Base-by-base conservation (phyloP, 1,284 basidiomycete genomes). In the Puccinia hordei region DNA sequence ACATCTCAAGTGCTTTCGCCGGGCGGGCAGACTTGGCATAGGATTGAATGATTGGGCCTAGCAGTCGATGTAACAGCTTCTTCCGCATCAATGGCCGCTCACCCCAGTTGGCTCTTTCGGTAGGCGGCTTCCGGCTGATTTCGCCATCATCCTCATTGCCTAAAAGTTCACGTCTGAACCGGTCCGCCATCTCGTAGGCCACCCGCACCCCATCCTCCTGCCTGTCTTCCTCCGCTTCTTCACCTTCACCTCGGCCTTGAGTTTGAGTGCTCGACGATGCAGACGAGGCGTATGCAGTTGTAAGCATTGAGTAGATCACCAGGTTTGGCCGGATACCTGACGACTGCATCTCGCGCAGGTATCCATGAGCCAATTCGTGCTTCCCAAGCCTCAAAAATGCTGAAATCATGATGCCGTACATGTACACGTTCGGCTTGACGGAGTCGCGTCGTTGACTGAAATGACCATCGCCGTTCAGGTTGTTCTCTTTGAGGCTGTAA, bases 341-440 rank as follows among this genome's bases (percentile, higher is more conserved):
- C 5, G 86, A 83, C 22, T 87, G 85, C 91, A 98, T 95, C 78
- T 91, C 89, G 63, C 92, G 89, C 83, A 93, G 92, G 33, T 93
- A 88, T 1, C 86, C 88, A 85, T 89, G 90, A 0, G 94, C 94
- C 68, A 87, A 87, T 2, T 85, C 83, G 73, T 88, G 87, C 61
- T 92, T 87, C 0, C 90, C 89, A 0, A 84, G 82, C 24, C 90
- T 90, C 65, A 97, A 87, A 84, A 91, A 92, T 0, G 91, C 93
- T 24, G 90, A 88, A 87, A 98, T 92, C 83, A 98, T 87, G 84
- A 94, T 92, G n/a, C 93, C 94, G 82, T 93, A 89, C 71, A 91
- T 88, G 84, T 91, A 92, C 27, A 86, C 83, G 79, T 87, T 86
- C 0, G 87, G 85, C 33, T 44, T 44, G 24, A 61, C 66, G 82